phyloP scores from a whole-genome alignment of 345 rosid species.

The Laguncularia racemosa region DNA sequence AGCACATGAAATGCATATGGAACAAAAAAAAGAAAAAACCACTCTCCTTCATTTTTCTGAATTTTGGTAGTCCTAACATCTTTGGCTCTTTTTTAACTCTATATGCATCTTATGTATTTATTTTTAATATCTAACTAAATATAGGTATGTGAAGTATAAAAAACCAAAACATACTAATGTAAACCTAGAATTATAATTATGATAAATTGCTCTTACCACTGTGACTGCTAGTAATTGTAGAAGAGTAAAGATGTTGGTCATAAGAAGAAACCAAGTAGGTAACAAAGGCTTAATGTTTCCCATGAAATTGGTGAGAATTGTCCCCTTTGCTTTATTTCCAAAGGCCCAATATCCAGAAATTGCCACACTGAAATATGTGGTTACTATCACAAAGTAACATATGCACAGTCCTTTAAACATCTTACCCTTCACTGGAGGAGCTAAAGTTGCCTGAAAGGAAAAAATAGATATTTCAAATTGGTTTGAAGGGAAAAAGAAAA shows the following conservation, averaged over 20 bases:
- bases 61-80: no score
- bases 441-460: slow-evolving; percentile 38
- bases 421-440: slow-evolving; percentile 53
- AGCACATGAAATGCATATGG: no score
- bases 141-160: not conserved
- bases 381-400: slow-evolving; percentile 30
- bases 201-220: slow-evolving; percentile 21
- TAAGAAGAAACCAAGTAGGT: slow-evolving; percentile 38
- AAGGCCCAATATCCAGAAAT: slow-evolving; percentile 60
- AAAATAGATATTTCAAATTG: not conserved
- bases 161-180: not conserved
- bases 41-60: no score
- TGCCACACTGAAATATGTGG: slow-evolving; percentile 35
- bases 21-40: no score
- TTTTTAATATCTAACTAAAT: not conserved
- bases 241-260: slow-evolving; percentile 38
- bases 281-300: slow-evolving; percentile 28
- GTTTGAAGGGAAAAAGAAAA: no score
- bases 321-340: slow-evolving; percentile 25
- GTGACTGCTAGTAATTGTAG: slow-evolving; percentile 30
- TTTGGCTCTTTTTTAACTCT: no score
- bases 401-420: slow-evolving; percentile 52
- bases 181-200: not conserved
- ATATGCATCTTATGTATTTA: no score
- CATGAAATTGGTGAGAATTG: slow-evolving; percentile 37